A percentile compares a stretch with the other conserved stretches of the same genome.
These are phyloP conservation scores for Trichoderma pleuroti DNA, from an alignment of 2,329 filamentous ascomycete species.

Conservation along the genomic window DNA sequence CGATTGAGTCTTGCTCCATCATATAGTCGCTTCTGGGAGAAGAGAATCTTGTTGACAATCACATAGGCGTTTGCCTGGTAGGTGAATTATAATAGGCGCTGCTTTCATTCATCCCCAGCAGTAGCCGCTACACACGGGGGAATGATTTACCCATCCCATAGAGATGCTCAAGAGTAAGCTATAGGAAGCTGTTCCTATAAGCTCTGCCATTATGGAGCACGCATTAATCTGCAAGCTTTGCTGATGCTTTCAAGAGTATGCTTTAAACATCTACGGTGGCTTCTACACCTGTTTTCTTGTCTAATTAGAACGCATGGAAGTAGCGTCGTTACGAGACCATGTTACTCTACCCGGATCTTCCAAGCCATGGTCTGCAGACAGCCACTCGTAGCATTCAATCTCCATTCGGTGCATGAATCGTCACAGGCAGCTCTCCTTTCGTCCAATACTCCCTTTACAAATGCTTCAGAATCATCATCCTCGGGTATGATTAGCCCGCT, in stretches of 20 bases:
- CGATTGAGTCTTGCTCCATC: not conserved
- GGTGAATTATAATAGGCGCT: not conserved
- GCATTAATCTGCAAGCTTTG: not conserved
- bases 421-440: not conserved
- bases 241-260: not conserved
- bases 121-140: not conserved
- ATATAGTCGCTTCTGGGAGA: not conserved
- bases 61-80: not conserved
- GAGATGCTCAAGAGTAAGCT: not conserved
- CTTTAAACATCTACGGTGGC: not conserved
- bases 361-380: not conserved
- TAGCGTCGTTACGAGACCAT: not conserved
- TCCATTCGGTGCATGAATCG: not conserved
- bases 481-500: not conserved
- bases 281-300: not conserved
- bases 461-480: not conserved
- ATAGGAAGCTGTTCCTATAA: not conserved
- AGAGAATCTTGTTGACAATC: not conserved
- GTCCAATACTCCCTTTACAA: not conserved
- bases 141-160: no score
- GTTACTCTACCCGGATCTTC: not conserved
- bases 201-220: not conserved
- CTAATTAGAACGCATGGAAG: not conserved
- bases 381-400: not conserved
- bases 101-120: not conserved